Conservation (phyloP, 140 eudicot genomes). For the Anethum foeniculum region DNA sequence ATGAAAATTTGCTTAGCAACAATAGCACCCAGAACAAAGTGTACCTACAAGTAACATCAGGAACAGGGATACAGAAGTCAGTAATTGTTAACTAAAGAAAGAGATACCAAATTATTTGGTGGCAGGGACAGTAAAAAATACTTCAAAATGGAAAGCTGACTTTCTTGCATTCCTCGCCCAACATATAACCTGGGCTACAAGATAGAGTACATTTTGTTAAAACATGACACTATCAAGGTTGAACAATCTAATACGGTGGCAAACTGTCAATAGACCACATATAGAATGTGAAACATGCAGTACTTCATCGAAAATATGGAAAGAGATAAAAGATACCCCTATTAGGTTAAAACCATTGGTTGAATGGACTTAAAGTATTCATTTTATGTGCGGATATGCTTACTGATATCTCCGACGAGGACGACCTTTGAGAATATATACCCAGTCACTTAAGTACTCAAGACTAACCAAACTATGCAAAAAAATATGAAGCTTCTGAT, state of each 20-base stretch:
- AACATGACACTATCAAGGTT: neutral
- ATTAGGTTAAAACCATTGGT: neutral
- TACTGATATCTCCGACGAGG: neutral
- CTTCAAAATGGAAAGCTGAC: slow-evolving; percentile 74
- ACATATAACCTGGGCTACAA: slow-evolving; percentile 82
- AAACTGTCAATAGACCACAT: neutral
- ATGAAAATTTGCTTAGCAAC: slow-evolving; percentile 66
- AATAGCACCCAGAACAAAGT: slow-evolving; percentile 78
- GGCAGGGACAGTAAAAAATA: slow-evolving; percentile 26
- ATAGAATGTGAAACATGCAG: neutral
- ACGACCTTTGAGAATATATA: neutral
- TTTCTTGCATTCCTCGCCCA: slow-evolving; percentile 98
- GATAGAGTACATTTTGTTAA: slow-evolving; percentile 7
- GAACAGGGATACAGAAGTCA: slow-evolving; percentile 8
- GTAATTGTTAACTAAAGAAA: neutral
- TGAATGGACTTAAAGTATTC: neutral
- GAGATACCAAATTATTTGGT: slow-evolving; percentile 6
- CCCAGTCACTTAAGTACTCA: neutral
- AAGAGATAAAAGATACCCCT: neutral
- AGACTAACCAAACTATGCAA: neutral
- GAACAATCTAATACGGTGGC: neutral
- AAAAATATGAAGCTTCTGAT: neutral
- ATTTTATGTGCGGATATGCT: neutral
- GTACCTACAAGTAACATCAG: slow-evolving; percentile 48
- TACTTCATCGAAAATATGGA: neutral